Percentiles rank a stretch among this genome's conserved stretches.
phyloP scores from a whole-genome alignment of 306 rosid genomes.

The Trifolium repens region DNA sequence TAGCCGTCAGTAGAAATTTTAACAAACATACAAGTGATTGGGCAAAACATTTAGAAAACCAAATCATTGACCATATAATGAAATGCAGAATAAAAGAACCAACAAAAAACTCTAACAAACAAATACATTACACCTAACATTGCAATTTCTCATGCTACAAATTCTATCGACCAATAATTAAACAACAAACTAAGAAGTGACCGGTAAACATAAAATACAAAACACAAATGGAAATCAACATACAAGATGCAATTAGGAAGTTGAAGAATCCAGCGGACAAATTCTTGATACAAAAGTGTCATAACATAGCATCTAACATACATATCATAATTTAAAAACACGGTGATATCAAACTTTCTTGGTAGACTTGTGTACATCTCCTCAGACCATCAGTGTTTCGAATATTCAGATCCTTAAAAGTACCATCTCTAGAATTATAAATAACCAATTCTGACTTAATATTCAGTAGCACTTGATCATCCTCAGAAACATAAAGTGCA shows the following conservation, averaged over 20 bases:
- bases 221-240: slow-evolving; percentile 13
- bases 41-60: slow-evolving; percentile 5
- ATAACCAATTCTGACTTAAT: no score
- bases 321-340: not conserved
- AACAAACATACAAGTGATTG: not conserved
- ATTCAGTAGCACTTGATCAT: slow-evolving; percentile 40
- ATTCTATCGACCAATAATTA: not conserved
- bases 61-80: not conserved
- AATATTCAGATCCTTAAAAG: slow-evolving; percentile 5
- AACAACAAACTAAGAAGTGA: not conserved
- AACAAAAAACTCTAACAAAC: no score
- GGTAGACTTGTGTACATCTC: not conserved
- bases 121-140: no score
- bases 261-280: not conserved
- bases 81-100: not conserved
- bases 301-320: not conserved
- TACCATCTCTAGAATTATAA: slow-evolving; percentile 1
- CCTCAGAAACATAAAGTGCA: slow-evolving; percentile 32
- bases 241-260: not conserved
- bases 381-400: not conserved
- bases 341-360: slow-evolving; percentile 52
- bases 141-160: not conserved
- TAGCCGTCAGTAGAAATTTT: not conserved
- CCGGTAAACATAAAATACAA: not conserved
- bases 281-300: not conserved